Evolutionary conservation across 2,329 filamentous ascomycete genomes (phyloP).

Genomic region (Endothia cerciana): DNA sequence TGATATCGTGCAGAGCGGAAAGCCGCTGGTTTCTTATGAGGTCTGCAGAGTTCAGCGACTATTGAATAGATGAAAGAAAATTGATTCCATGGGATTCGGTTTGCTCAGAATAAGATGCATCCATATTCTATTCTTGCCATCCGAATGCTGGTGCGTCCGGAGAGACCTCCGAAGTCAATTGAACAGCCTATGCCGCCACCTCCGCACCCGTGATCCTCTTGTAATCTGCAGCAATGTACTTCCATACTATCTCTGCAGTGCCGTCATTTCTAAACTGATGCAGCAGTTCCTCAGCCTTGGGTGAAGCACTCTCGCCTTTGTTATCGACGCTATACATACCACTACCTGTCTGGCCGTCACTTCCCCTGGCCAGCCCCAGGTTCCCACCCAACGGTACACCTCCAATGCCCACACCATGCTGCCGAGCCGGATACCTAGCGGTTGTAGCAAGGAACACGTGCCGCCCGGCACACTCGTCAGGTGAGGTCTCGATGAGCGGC

Average conservation of each 20-base stretch:
- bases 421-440: conserved; percentile 35
- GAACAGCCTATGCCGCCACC: neutral
- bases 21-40: conserved; percentile 26
- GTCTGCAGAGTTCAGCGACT: neutral
- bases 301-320: conserved; percentile 25
- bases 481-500: conserved; percentile 26
- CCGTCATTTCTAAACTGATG: conserved; percentile 37
- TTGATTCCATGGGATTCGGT: neutral
- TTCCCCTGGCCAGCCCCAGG: conserved; percentile 32
- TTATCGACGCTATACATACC: conserved; percentile 39
- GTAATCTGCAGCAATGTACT: conserved; percentile 34
- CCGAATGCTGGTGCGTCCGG: neutral
- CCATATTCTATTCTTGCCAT: neutral
- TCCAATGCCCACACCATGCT: conserved; percentile 18
- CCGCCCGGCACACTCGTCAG: conserved; percentile 40
- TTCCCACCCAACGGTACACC: conserved; percentile 32
- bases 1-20: conserved; percentile 29
- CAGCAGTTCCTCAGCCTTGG: conserved; percentile 36
- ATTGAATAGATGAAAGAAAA: neutral
- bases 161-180: neutral
- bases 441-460: conserved; percentile 42
- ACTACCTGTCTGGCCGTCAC: conserved; percentile 37
- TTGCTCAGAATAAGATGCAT: neutral
- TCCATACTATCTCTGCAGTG: conserved; percentile 38
- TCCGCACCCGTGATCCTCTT: conserved; percentile 31